phyloP scores from a whole-genome alignment of 2,329 filamentous ascomycete genomes.

The Metarhizium album region DNA sequence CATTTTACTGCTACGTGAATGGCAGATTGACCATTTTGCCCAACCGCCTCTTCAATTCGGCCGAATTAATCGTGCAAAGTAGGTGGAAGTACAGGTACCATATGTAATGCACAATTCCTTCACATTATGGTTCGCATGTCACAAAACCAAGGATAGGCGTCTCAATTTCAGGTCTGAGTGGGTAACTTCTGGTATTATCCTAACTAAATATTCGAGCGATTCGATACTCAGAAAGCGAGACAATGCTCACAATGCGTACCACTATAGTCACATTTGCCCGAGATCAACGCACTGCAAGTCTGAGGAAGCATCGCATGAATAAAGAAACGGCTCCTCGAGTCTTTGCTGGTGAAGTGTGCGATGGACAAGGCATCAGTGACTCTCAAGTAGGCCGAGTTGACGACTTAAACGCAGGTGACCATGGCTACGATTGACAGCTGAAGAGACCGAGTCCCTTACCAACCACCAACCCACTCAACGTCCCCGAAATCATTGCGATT shows the following conservation, averaged over 20 bases:
- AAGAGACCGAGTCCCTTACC: slow-evolving; percentile 49
- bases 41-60: too few relatives aligned
- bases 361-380: not conserved
- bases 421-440: slow-evolving; percentile 50
- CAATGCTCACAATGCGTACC: slow-evolving; percentile 28
- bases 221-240: slow-evolving; percentile 57
- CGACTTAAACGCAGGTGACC: slow-evolving; percentile 18
- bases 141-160: too few relatives aligned
- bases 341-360: not conserved
- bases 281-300: not conserved
- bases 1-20: too few relatives aligned
- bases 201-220: slow-evolving; percentile 30
- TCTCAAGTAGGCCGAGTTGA: not conserved
- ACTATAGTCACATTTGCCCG: not conserved
- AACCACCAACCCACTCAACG: slow-evolving; percentile 91
- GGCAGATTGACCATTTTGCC: too few relatives aligned
- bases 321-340: slow-evolving; percentile 2
- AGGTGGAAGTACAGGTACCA: too few relatives aligned
- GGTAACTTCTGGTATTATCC: slow-evolving; percentile 57
- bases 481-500: slow-evolving; percentile 60
- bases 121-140: too few relatives aligned
- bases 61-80: too few relatives aligned
- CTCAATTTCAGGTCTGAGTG: slow-evolving; percentile 39
- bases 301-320: not conserved
- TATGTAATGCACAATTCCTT: not conserved